Conservation (phyloP, 1,139 yeast genomes). For the Candida mesenterica region DNA sequence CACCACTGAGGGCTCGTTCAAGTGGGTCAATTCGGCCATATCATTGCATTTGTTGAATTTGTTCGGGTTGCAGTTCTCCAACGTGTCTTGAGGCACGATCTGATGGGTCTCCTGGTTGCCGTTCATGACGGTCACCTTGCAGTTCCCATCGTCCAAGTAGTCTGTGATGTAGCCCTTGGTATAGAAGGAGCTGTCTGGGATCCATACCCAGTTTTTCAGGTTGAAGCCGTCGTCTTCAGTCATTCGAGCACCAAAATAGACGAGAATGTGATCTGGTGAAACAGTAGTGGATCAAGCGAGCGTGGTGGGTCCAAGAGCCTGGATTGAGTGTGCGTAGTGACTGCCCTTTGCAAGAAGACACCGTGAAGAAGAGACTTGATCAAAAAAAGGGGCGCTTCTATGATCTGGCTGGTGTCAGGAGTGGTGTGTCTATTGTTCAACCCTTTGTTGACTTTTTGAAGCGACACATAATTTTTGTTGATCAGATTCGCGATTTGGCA, state of each 20-base stretch:
- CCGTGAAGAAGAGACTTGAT: no score
- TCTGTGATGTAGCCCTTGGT: slow-evolving; percentile 67
- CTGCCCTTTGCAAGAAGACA: no score
- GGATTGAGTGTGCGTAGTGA: no score
- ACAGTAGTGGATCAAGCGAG: background rate
- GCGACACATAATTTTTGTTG: no score
- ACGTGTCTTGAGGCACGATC: slow-evolving; percentile 33
- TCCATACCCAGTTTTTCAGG: slow-evolving; percentile 74
- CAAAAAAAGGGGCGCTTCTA: no score
- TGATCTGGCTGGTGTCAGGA: no score
- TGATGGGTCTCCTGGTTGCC: slow-evolving; percentile 38
- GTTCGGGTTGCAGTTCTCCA: slow-evolving; percentile 82
- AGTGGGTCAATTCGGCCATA: slow-evolving; percentile 92
- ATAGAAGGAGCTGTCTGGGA: slow-evolving; percentile 68
- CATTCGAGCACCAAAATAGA: slow-evolving; percentile 10
- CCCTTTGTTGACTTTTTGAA: no score
- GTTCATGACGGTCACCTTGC: slow-evolving; percentile 53
- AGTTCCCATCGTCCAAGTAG: slow-evolving; percentile 47
- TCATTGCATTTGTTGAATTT: slow-evolving; percentile 90
- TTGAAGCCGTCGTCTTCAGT: slow-evolving; percentile 51
- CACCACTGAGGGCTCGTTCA: slow-evolving; percentile 93
- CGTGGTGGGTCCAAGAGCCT: no score
- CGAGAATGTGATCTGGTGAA: background rate
- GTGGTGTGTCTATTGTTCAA: no score
- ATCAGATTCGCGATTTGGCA: slow-evolving; percentile 1